phyloP scores from a whole-genome alignment of 2,329 filamentous ascomycete genomes.

The Paraconiothyrium sp. region DNA sequence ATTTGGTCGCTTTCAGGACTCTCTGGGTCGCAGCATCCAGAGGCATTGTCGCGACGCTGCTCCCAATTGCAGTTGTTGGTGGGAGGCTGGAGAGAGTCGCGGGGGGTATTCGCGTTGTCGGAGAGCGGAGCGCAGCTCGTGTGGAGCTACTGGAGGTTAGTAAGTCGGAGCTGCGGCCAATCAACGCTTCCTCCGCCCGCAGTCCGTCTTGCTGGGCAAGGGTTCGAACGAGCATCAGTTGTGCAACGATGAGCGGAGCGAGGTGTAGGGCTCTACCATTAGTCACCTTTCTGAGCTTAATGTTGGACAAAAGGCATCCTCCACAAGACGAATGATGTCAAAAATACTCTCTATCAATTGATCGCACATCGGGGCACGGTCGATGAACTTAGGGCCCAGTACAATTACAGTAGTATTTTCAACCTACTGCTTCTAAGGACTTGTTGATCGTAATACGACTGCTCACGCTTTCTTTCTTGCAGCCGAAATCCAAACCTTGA shows the following conservation, averaged over 20 bases:
- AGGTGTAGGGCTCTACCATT: background rate
- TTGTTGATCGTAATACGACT: no score
- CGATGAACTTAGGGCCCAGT: no score
- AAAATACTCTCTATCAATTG: no score
- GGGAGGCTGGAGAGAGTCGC: slow-evolving; percentile 13
- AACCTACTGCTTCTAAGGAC: no score
- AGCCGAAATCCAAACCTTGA: no score
- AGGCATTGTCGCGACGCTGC: slow-evolving; percentile 67
- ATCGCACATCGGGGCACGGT: no score
- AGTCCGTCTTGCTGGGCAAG: background rate
- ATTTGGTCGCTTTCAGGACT: slow-evolving; percentile 89
- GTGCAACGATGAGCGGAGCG: background rate
- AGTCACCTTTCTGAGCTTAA: no score
- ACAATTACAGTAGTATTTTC: no score
- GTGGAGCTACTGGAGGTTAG: slow-evolving; percentile 5
- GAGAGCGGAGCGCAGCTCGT: slow-evolving; percentile 1
- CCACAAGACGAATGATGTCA: no score
- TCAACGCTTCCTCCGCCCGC: slow-evolving; percentile 12
- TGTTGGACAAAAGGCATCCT: no score
- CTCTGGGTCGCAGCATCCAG: slow-evolving; percentile 83
- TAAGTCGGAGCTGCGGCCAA: slow-evolving; percentile 7
- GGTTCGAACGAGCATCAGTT: background rate
- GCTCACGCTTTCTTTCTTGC: no score
- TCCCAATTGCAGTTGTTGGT: slow-evolving; percentile 9
- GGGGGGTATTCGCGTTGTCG: slow-evolving; percentile 11